These are phyloP conservation scores for Flueggea neowawraea DNA, from an alignment of 441 rosid genomes.

Conservation along the genomic window DNA sequence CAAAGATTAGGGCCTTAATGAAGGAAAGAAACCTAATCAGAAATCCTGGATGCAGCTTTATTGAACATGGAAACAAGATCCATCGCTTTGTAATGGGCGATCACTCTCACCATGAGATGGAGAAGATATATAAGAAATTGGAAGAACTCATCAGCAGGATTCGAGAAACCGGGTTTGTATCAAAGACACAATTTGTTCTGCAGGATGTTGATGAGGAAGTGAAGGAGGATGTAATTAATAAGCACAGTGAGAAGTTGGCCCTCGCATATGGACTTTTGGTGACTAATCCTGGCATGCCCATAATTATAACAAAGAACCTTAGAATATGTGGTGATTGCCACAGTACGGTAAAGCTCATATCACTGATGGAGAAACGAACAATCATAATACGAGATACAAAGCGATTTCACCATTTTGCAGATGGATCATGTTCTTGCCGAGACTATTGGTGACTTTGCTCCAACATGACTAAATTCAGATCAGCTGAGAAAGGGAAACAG, in stretches of 20 bases:
- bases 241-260: conserved; percentile 90
- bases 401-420: conserved; percentile 79
- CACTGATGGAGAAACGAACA: conserved; percentile 45
- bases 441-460: conserved; percentile 61
- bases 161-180: conserved; percentile 46
- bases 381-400: conserved; percentile 75
- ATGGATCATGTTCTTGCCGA: conserved; percentile 77
- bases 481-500: no score
- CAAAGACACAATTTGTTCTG: conserved; percentile 64
- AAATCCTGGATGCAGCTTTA: conserved; percentile 81
- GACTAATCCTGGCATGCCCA: conserved; percentile 40
- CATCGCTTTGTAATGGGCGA: conserved; percentile 67
- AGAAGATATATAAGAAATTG: conserved; percentile 47
- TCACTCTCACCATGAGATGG: conserved; percentile 53
- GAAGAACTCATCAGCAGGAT: conserved; percentile 39
- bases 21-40: conserved; percentile 66
- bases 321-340: conserved; percentile 90
- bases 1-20: conserved; percentile 65
- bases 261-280: conserved; percentile 76
- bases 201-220: conserved; percentile 63
- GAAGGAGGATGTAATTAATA: conserved; percentile 56
- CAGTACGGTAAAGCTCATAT: conserved; percentile 47
- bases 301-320: conserved; percentile 76
- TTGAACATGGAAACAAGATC: conserved; percentile 58
- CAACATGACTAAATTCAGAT: no score